Base-by-base conservation (phyloP, 2,329 filamentous ascomycete genomes). In the Botrytis fabae region DNA sequence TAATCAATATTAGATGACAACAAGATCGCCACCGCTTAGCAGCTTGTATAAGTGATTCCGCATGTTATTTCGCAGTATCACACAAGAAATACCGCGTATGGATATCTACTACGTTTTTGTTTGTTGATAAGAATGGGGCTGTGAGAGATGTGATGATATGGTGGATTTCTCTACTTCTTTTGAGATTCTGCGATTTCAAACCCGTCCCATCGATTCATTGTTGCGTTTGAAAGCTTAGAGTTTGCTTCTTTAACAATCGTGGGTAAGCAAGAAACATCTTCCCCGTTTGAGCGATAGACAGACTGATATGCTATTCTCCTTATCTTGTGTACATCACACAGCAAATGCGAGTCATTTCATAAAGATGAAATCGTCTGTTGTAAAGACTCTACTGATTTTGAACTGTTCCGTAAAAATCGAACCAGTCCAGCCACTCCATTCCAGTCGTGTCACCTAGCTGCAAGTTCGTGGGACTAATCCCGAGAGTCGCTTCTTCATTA, bases 401-500 rank as follows among this genome's bases (percentile, higher is more conserved):
- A 16, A n/a, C 65, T 7, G 51, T 40, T 44, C 65, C 57, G n/a
- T 73, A 62, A 20, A 70, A 71, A 69, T 79, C 78, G 63, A 79
- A 80, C 76, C 77, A 80, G 70, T 79, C 76, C 48, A 80, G 44
- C 79, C 78, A 80, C 72, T 80, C 78, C 51, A 80, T 73, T 4
- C 74, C 78, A 35, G 74, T 72, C n/a, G 74, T 75, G 38, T 79
- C 78, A 54, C 78, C 75, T 60, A 78, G 75, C 66, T 77, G 76
- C 32, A 80, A 75, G 40, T 74, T 73, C 2, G 74, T 73, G 35
- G 77, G 57, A 63, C 72, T 77, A 18, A 57, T 78, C 14, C 89
- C 87, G 74, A 91, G 87, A 25, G 86, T 86, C 40, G 89, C 86
- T 6, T 87, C 89, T 0, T 89, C 88, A 75, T 88, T 86, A 77